Evolutionary conservation across 2,329 filamentous ascomycete genomes (phyloP).

Genomic region (Chaetomium globosum): DNA sequence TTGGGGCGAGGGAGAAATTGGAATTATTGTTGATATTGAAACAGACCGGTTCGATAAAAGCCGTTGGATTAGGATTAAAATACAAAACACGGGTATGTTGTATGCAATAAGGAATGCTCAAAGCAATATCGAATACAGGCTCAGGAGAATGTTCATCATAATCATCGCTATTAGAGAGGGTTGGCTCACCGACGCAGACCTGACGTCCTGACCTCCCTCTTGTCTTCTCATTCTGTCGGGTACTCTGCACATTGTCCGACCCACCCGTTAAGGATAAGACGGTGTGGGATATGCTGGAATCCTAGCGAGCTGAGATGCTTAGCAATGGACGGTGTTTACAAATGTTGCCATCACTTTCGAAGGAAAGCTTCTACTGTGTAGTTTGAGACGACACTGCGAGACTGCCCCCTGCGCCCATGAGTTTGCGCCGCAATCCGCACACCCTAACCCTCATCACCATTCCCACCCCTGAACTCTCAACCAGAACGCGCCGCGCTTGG

Average conservation of each 20-base stretch:
- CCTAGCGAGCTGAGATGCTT: no score
- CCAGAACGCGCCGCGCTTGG: slow-evolving; percentile 15
- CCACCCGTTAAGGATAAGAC: no score
- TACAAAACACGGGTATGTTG: background rate
- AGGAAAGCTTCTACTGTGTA: no score
- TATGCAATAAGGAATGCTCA: background rate
- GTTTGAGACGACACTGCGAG: background rate
- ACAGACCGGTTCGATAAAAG: background rate
- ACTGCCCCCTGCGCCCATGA: background rate
- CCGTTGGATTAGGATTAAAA: background rate
- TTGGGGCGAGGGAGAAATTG: background rate
- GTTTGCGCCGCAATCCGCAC: background rate
- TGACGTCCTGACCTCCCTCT: no score
- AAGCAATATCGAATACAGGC: background rate
- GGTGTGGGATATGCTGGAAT: no score
- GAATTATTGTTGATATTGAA: background rate
- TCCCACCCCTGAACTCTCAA: slow-evolving; percentile 7
- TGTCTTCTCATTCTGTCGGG: no score
- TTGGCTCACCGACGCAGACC: background rate
- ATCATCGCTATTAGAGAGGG: background rate
- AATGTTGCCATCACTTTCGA: no score
- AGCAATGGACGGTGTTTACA: no score
- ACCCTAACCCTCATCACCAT: slow-evolving; percentile 16
- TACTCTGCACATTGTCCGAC: no score
- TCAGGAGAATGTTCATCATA: background rate